Evolutionary conservation across 441 rosid genomes (phyloP), one percentile per base, ranked within the genome.

Genomic region (Syzygium syzygioides): DNA sequence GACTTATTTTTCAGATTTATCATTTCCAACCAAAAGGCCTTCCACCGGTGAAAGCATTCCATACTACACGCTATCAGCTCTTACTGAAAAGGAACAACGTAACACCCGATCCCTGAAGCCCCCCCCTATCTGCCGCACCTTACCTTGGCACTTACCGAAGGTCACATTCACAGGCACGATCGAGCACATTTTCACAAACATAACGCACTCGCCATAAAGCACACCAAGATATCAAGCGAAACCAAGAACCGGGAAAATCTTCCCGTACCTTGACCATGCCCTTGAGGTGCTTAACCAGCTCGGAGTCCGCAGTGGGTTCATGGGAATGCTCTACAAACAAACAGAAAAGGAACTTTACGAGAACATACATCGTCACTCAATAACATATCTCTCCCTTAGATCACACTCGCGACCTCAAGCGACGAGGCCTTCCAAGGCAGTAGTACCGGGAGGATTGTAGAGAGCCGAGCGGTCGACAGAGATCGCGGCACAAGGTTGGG

Each of bases 381-480:
- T 6, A 11, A 71, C 50, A 37, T 14, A 28, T 23, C 41, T 41
- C 48, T 45, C 1, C 52, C 52, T 59, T 10, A 85, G 48, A 54
- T 32, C 59, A 34, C 86, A 85, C 1, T 41, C 86, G n/a, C 19
- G 66, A 55, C 50, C 62, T 85, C 12, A 71, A 71, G 80, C 14
- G 28, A 71, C 1, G 80, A 34, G 80, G 28, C 26, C 26, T 71
- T 71, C 80, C 80, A 23, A n/a, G 48, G 48, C 48, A 45, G 59
- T 15, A 64, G 85, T 88, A 96, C 98, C 96, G 20, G 96, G 91
- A 25, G 94, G 94, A 83, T 88, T 92, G 89, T 80, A 93, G 86
- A 96, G 99, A 66, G 92, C 92, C 19, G 99, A 96, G 60, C 98
- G 99, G 79, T 96, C 98, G 34, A 97, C 86, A 91, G 97, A 96